phyloP scores from a whole-genome alignment of 2,329 filamentous ascomycete genomes.

The Bipolaris sorokiniana region DNA sequence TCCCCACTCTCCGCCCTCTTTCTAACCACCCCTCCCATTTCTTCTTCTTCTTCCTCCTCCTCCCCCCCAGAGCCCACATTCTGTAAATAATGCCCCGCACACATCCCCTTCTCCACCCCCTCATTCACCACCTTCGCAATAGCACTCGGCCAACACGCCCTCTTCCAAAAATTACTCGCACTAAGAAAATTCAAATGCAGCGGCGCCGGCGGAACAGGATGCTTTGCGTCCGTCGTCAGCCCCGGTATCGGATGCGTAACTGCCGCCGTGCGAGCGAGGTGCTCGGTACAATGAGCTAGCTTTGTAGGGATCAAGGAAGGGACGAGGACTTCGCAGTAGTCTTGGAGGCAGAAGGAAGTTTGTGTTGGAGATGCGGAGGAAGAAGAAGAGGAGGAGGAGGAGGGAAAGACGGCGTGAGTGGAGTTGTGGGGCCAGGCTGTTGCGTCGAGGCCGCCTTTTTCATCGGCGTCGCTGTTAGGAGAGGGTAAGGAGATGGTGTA shows the following conservation, averaged over 20 bases:
- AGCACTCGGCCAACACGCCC: constrained; percentile 89
- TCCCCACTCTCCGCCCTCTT: constrained; percentile 61
- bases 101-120: constrained; percentile 66
- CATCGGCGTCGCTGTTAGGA: not conserved
- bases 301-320: constrained; percentile 79
- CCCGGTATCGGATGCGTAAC: constrained; percentile 49
- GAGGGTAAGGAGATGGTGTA: constrained; percentile 62
- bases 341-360: constrained; percentile 75
- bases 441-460: constrained; percentile 60
- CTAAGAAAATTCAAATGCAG: constrained; percentile 90
- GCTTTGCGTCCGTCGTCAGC: constrained; percentile 46
- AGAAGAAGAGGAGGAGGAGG: constrained; percentile 32
- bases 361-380: not conserved
- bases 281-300: constrained; percentile 73
- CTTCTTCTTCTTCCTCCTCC: constrained; percentile 29
- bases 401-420: constrained; percentile 73
- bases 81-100: constrained; percentile 56
- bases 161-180: constrained; percentile 93
- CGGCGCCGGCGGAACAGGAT: constrained; percentile 60
- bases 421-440: constrained; percentile 86
- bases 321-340: constrained; percentile 88
- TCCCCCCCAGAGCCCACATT: not conserved
- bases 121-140: constrained; percentile 90
- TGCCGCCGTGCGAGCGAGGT: constrained; percentile 71
- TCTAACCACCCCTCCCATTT: not conserved